Evolutionary conservation across 495 filamentous ascomycete genomes (phyloP), one percentile per base, ranked within the genome.

Genomic region (Aspergillus diversus): DNA sequence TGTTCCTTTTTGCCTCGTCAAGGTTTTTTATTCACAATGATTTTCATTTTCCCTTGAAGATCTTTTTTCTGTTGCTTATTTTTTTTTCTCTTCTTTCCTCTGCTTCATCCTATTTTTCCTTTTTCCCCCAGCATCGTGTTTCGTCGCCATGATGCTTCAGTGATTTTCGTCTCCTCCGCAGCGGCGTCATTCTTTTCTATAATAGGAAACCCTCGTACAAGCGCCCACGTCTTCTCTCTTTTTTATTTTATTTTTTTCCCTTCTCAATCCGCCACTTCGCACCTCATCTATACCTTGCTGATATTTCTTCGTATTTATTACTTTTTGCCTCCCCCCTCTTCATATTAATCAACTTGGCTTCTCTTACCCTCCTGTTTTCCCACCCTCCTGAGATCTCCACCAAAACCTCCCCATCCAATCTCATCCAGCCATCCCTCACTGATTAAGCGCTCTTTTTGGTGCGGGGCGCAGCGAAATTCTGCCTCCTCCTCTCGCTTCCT

Each of bases 381-480:
- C 21, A 49, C 49, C 8, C 39, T 9, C 17, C n/a, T 27, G 21
- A 27, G 21, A 27, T 27, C 21, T 27, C 21, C 21, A 27, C 21
- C 21, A 27, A 27, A 27, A 27, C 21, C 32, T 47, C 27, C 32
- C 46, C 16, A 21, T 54, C 52, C 50, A 53, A 33, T 39, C 59
- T 51, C 57, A 65, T 56, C 55, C 63, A 57, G 35, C 16, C 42
- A 50, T 47, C 46, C 12, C 11, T 13, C 39, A 43, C 39, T 43
- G 47, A 50, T 35, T 60, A 56, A 56, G 60, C 60, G 60, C 60
- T 62, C 43, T 51, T 31, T 49, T 17, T 7, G 47, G 37, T 61
- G 63, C 64, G 59, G 64, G 59, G 63, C 57, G 61, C 46, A 61
- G 55, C 55, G 57, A 32, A 55, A 50, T 63, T 48, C 15, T 46